Conservation (phyloP, 164 flowering plant species). For the Warburgia ugandensis region DNA sequence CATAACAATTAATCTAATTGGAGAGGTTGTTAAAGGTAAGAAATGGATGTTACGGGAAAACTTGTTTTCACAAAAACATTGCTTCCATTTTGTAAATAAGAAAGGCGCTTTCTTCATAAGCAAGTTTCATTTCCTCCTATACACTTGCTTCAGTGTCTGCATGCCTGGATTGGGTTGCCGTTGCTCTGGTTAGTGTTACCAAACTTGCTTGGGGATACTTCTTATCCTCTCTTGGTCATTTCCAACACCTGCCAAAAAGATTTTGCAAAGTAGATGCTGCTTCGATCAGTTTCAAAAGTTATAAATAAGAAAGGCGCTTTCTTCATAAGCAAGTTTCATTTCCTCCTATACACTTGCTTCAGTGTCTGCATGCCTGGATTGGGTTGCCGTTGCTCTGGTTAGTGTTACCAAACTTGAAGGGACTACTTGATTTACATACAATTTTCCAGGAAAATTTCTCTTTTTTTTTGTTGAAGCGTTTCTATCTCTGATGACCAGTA, state of each 20-base stretch:
- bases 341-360: slow-evolving; percentile 1
- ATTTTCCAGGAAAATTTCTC: slow-evolving; percentile 60
- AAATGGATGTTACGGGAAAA: too few relatives aligned
- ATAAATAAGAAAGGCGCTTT: too few relatives aligned
- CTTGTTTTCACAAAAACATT: too few relatives aligned
- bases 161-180: neutral
- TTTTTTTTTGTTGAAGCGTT: slow-evolving; percentile 50
- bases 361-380: neutral
- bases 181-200: slow-evolving; percentile 22
- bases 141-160: neutral
- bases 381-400: slow-evolving; percentile 1
- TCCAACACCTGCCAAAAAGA: slow-evolving; percentile 72
- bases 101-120: too few relatives aligned
- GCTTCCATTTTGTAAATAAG: too few relatives aligned
- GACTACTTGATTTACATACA: slow-evolving; percentile 51
- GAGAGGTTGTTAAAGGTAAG: too few relatives aligned
- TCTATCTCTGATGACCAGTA: slow-evolving; percentile 70
- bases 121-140: neutral
- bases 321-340: neutral
- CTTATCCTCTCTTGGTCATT: slow-evolving; percentile 95
- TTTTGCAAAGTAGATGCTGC: neutral
- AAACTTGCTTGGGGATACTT: slow-evolving; percentile 81
- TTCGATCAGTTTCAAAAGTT: too few relatives aligned
- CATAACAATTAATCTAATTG: too few relatives aligned
- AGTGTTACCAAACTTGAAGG: slow-evolving; percentile 50